Conservation (phyloP, 768 basidiomycete genomes). For the Roridomyces roridus region DNA sequence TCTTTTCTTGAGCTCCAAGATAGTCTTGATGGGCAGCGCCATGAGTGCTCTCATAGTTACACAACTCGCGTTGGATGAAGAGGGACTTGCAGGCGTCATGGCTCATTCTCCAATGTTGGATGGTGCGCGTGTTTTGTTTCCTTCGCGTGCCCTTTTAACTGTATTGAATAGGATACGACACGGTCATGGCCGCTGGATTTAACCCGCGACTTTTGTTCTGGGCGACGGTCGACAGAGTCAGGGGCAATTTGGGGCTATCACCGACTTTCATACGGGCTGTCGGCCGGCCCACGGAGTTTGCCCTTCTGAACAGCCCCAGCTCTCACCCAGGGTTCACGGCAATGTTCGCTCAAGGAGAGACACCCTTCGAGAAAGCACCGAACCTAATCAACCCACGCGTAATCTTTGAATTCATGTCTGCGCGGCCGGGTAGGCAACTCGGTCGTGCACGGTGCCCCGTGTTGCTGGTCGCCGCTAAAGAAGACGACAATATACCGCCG, state of each 20-base stretch:
- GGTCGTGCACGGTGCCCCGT: conserved; percentile 24
- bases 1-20: conserved; percentile 29
- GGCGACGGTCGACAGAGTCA: conserved; percentile 20
- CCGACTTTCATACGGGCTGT: conserved; percentile 25
- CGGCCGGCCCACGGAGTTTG: conserved; percentile 24
- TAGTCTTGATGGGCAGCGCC: conserved; percentile 33
- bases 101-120: conserved; percentile 32
- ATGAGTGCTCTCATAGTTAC: conserved; percentile 28
- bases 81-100: conserved; percentile 31
- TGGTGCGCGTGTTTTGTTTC: conserved; percentile 27
- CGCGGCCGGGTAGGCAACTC: conserved; percentile 22
- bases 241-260: conserved; percentile 13
- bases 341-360: conserved; percentile 26
- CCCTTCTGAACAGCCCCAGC: conserved; percentile 18
- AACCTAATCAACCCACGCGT: conserved; percentile 25
- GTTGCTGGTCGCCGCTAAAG: conserved; percentile 24
- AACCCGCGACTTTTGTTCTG: conserved; percentile 25
- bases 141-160: not conserved
- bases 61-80: conserved; percentile 26
- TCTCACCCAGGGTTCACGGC: conserved; percentile 13
- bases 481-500: conserved; percentile 29
- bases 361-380: conserved; percentile 17
- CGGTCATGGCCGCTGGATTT: conserved; percentile 13
- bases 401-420: conserved; percentile 23
- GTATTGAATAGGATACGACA: conserved; percentile 8